Evolutionary conservation across 139 green algal species (phyloP), one percentile per base, ranked within the genome.

Genomic region (Chlorella sp.): DNA sequence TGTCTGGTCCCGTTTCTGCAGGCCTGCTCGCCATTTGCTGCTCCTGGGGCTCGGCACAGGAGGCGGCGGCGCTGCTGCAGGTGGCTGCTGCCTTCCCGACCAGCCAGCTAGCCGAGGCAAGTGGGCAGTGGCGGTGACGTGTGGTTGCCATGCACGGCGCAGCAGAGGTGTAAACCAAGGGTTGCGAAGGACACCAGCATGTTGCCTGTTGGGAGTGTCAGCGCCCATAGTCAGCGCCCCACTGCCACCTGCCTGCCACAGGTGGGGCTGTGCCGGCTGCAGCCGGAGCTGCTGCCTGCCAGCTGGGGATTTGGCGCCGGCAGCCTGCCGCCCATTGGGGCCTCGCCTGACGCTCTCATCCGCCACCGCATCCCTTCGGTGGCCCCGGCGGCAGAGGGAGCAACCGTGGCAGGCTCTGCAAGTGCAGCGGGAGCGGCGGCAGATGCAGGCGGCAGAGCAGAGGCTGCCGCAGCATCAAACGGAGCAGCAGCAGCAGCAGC

Each of bases 21-120:
- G 88, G 88, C 28, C 34, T 81, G 25, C 32, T 60, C 6, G 57
- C 75, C 4, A 73, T 96, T 55, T 88, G 92, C 62, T 89, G 93
- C 85, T 86, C 90, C 20, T 96, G 93, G 93, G 93, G 93, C 51
- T 92, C 80, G 30, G 85, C 64, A 1, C 91, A 96, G 86, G 94
- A 97, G 87, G 74, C 85, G 16, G 82, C 91, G 1, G 85, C 92
- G 9, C 84, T 96, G 62, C 71, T 83, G 4, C 67, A 70, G 1
- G 72, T 96, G 70, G 69, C 39, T 13, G 47, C 4, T n/a, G 73
- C 79, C n/a, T 63, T 74, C 51, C 47, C 36, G 2, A 26, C 26
- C n/a, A 80, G 32, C 39, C 65, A 60, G 62, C 64, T 80, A 36
- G 44, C 65, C 39, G 71, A 78, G 34, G 51, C 51, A 60, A 60